Base-by-base conservation (phyloP, 176 grass and related monocot species). In the Tuctoria greenei region DNA sequence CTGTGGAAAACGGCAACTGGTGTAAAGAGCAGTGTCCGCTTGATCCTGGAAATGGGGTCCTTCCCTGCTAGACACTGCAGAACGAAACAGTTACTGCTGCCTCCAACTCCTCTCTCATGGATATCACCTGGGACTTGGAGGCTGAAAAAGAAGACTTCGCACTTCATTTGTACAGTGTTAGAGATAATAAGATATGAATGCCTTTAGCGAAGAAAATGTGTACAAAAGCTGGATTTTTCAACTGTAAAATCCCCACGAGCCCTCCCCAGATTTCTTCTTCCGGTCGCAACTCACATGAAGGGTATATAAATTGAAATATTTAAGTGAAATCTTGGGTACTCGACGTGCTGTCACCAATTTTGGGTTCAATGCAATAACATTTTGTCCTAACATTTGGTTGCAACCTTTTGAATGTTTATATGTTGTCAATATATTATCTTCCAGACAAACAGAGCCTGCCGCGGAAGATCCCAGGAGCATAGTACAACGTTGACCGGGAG, bases 221-320 rank as follows among this genome's bases (percentile, higher is more conserved):
- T 62, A 51, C 11, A 76, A 52, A 70, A 76, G 26, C 60, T 9
- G 51, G 28, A 41, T 59, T 49, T 52, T 42, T 87, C 31, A 67
- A 67, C 41, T 83, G 85, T 66, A 78, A 78, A 61, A 50, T 67
- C 24, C 26, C 18, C 73, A 36, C 12, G 72, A 41, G 72, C 43
- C 45, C n/a, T 81, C 35, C 14, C 14, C 47, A 15, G 52, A 31
- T 31, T 35, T 61, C 47, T 27, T 7, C 26, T 18, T 61, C 60
- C 18, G 56, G 21, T 37, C 67, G 15, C 46, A 49, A 49, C 15
- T 49, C 13, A n/a, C 31, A 31, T 31, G 31, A 3, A 31, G 1
- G 31, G 31, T 31, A 31, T 31, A 31, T 31, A 31, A 31, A 31
- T 31, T 31, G 31, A 3, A 31, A 31, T 31, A 31, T 31, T 31